Conservation (phyloP, 129 eudicot species). For the Escallonia herrerae region DNA sequence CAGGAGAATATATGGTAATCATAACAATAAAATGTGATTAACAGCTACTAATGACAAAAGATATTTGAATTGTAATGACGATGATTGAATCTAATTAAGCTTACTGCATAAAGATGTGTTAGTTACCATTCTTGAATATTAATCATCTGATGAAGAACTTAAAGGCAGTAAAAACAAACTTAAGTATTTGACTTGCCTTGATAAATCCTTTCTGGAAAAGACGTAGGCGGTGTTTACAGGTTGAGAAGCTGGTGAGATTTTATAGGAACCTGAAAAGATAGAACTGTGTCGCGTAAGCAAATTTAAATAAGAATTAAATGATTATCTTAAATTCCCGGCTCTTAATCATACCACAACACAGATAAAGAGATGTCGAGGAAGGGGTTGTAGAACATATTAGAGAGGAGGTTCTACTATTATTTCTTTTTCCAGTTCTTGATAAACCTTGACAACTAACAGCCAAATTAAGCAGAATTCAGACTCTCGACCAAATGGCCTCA, state of each 20-base stretch:
- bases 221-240: slow-evolving; percentile 77
- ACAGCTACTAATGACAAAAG: not conserved
- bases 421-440: too few relatives aligned
- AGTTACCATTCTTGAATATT: too few relatives aligned
- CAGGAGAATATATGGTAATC: not conserved
- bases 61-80: not conserved
- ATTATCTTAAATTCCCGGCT: not conserved
- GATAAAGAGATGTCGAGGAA: slow-evolving; percentile 1
- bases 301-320: not conserved
- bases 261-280: slow-evolving; percentile 67
- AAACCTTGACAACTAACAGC: too few relatives aligned
- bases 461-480: too few relatives aligned
- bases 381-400: not conserved
- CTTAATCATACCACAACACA: not conserved
- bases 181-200: slow-evolving; percentile 49
- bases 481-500: too few relatives aligned
- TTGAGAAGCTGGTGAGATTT: slow-evolving; percentile 59
- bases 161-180: not conserved
- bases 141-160: too few relatives aligned
- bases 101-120: not conserved
- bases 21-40: too few relatives aligned
- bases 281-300: slow-evolving; percentile 5
- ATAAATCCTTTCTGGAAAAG: slow-evolving; percentile 82
- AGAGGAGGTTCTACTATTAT: too few relatives aligned
- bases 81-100: not conserved